These are phyloP conservation scores for Ensete glaucum DNA, from an alignment of 176 grass and related monocot species.

Conservation along the genomic window DNA sequence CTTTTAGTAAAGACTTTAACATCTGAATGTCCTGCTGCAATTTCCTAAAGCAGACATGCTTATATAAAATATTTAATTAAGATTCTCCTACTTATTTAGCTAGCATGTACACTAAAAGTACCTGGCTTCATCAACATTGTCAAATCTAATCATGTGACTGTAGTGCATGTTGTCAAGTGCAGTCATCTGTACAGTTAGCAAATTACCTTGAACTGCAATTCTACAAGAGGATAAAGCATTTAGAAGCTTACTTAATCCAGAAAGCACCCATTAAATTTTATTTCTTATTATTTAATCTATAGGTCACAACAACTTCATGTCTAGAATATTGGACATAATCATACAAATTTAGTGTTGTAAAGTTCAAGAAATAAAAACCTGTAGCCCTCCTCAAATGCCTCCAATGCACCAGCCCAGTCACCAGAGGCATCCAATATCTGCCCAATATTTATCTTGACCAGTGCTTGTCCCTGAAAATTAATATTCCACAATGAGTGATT, in stretches of 20 bases:
- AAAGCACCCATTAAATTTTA: conserved; percentile 6
- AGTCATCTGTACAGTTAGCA: conserved; percentile 45
- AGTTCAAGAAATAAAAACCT: conserved; percentile 26
- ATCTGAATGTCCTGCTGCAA: conserved; percentile 52
- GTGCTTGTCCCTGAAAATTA: conserved; percentile 77
- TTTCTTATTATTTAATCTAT: neutral
- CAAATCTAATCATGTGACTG: conserved; percentile 83
- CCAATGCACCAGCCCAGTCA: conserved; percentile 60
- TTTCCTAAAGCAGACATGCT: conserved; percentile 36
- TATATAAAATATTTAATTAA: neutral
- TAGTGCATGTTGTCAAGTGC: conserved; percentile 97
- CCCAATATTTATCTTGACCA: conserved; percentile 90
- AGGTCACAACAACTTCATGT: neutral
- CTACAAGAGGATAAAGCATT: conserved; percentile 35
- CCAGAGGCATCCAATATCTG: conserved; percentile 70
- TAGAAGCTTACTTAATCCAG: conserved; percentile 5
- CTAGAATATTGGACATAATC: conserved; percentile 2
- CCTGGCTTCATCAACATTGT: conserved; percentile 74
- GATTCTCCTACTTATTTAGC: neutral
- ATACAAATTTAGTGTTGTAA: conserved; percentile 8
- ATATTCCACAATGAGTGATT: too few species aligned
- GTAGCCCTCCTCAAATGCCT: conserved; percentile 93
- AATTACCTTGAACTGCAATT: conserved; percentile 66
- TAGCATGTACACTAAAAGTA: conserved; percentile 21
- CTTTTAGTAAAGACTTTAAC: conserved; percentile 52